A percentile compares a stretch with the other conserved stretches of the same genome.
phyloP scores from a whole-genome alignment of 1,139 yeast genomes.

The Suhomyces panamericanus region DNA sequence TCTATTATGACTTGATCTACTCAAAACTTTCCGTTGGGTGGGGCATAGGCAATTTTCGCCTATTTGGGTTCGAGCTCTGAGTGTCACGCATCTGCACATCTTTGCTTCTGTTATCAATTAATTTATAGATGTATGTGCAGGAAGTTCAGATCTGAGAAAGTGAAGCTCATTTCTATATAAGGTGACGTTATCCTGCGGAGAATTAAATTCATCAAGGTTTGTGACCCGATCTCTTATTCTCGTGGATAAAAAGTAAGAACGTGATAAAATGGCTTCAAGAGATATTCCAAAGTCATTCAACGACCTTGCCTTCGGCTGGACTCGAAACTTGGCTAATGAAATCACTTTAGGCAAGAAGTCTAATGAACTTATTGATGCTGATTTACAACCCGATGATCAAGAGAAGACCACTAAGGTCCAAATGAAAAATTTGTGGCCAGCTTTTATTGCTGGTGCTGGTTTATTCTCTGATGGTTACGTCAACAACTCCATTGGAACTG shows the following conservation, averaged over 20 bases:
- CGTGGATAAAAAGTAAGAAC: background rate
- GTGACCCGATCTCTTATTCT: background rate
- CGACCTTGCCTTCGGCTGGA: conserved; percentile 43
- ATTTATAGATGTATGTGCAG: background rate
- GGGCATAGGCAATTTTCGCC: background rate
- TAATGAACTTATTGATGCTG: conserved; percentile 19
- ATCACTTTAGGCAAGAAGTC: conserved; percentile 34
- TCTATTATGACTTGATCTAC: too few relatives aligned
- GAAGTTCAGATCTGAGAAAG: background rate
- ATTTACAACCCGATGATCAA: conserved; percentile 24
- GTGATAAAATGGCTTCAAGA: conserved; percentile 43
- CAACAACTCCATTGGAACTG: conserved; percentile 52
- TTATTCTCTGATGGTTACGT: conserved; percentile 55
- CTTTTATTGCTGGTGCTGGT: conserved; percentile 44
- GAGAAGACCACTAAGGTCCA: conserved; percentile 24
- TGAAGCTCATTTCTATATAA: background rate
- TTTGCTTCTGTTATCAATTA: background rate
- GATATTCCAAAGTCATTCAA: conserved; percentile 49
- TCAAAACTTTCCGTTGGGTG: background rate
- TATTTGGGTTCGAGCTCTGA: background rate
- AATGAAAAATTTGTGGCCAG: conserved; percentile 28
- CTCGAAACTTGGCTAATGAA: conserved; percentile 34
- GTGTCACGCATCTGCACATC: background rate
- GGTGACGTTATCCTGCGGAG: background rate
- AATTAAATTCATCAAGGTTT: background rate